Evolutionary conservation across 805 yeast species (phyloP), one percentile per base, ranked within the genome.

Genomic region (Sugiyamaella floridensis): DNA sequence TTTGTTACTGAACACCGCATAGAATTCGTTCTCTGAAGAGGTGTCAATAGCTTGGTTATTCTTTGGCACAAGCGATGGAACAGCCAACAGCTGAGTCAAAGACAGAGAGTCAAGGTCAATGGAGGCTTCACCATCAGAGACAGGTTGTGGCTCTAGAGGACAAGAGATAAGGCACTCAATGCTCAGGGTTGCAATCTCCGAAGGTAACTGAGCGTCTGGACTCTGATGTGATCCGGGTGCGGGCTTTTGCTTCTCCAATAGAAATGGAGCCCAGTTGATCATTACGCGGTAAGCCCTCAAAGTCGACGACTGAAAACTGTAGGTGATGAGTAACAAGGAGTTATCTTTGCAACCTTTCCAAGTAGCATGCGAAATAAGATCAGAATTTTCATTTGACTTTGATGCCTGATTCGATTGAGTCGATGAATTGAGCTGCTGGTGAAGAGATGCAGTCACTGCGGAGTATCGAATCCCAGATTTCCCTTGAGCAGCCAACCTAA

Each of bases 361-460:
- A 1, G 59, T 46, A 1, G 70, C 69, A 28, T 58, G 64, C 5
- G 64, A 50, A 9, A 67, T 58, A 15, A 56, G 48, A 12, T 58
- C 62, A 7, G 46, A 47, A 40, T 58, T 45, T 48, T 59, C 55
- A 52, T 63, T 83, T 92, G 62, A 78, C 83, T 71, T 82, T 81
- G 29, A 84, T 2, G 9, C 12, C n/a, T 14, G n/a, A 14, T 32
- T 32, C n/a, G 37, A 32, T 11, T 32, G 37, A 66, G 26, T 76
- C 70, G 43, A 83, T 66, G 50, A 14, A 51, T 46, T 43, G 57
- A 53, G 22, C 52, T 50, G 45, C 45, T 15, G 58, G 47, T 26
- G 54, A 43, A 55, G 43, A 11, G 48, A 45, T 10, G 41, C 41
- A 83, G 67, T 51, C 22, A 55, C 50, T 42, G 59, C 56, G 28